These are phyloP conservation scores for Fusarium sp. DNA, from an alignment of 2,329 filamentous ascomycete genomes.

Conservation along the genomic window DNA sequence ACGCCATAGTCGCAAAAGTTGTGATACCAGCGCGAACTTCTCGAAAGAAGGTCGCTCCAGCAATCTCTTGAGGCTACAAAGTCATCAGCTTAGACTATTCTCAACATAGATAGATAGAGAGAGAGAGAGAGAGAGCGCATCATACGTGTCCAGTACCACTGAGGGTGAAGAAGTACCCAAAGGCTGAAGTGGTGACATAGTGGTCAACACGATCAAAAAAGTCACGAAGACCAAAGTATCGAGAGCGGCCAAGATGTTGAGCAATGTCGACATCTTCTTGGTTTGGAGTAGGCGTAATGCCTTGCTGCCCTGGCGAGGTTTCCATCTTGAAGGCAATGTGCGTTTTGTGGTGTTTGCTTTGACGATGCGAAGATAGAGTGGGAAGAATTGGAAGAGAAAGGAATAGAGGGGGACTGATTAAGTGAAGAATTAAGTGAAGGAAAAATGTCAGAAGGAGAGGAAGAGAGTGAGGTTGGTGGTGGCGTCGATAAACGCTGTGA, in stretches of 20 bases:
- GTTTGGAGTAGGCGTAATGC: constrained; percentile 13
- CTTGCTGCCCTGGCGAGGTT: constrained; percentile 12
- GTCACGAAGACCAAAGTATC: constrained; percentile 48
- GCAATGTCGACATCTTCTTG: not conserved
- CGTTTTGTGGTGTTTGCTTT: not conserved
- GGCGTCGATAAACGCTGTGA: constrained; percentile 12
- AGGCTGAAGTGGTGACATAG: constrained; percentile 52
- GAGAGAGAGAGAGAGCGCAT: constrained; percentile 20
- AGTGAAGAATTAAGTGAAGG: not conserved
- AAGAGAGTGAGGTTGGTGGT: constrained; percentile 15
- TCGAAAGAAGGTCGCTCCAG: constrained; percentile 75
- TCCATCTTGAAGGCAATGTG: constrained; percentile 10
- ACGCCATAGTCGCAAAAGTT: constrained; percentile 84
- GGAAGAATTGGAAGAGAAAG: not conserved
- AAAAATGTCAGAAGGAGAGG: not conserved
- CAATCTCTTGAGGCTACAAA: constrained; percentile 70
- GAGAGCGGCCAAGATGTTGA: constrained; percentile 31
- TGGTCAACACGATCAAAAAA: constrained; percentile 49
- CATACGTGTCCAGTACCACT: constrained; percentile 74
- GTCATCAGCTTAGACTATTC: not conserved
- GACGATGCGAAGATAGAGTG: not conserved
- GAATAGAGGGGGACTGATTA: not conserved
- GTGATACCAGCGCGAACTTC: constrained; percentile 83
- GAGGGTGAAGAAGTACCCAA: constrained; percentile 72
- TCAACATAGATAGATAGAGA: not conserved